Evolutionary conservation across 306 rosid species (phyloP), one percentile per base, ranked within the genome.

Genomic region (Quercus glauca): DNA sequence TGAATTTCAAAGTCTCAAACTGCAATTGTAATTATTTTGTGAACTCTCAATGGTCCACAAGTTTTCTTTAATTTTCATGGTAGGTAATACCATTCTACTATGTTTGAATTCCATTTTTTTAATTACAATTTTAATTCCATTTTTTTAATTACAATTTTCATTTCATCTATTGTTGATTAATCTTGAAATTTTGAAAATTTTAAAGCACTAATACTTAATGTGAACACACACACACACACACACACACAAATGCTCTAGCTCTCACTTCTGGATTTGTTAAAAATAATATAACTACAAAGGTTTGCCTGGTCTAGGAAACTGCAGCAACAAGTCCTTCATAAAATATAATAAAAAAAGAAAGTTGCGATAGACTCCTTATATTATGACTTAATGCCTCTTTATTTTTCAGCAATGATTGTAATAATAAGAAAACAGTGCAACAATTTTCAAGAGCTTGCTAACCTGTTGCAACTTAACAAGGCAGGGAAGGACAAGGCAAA

Each of bases 401-500:
- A 71, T 35, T 58, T 60, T 83, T 73, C 81, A 68, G 71, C 51
- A 73, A 69, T 29, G 17, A 35, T 8, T 9, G 52, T 18, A 71
- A 67, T 53, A 63, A 65, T 70, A 18, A 77, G 67, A 78, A 63
- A 67, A 35, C 78, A 64, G 64, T 59, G 69, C 26, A 78, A 63
- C 67, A 23, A 71, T 35, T 21, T 65, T 55, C 64, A 75, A 75
- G 73, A 78, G 78, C 69, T 79, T 82, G 81, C 59, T 82, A 61
- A 94, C 98, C 94, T 94, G 98, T 81, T 94, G 98, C 57, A 94
- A 94, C 90, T 94, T 94, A 82, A 94, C 91, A 63, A 94, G 98
- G 84, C 97, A 94, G 78, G 97, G 98, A 74, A 94, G 97, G 74
- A 94, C 97, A 75, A 94, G 82, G 82, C 98, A 94, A 83, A 83